A percentile compares a stretch with the other conserved stretches of the same genome.
These are phyloP conservation scores for Pestalotiopsis sp. DNA, from an alignment of 2,329 filamentous ascomycete species.

Conservation along the genomic window DNA sequence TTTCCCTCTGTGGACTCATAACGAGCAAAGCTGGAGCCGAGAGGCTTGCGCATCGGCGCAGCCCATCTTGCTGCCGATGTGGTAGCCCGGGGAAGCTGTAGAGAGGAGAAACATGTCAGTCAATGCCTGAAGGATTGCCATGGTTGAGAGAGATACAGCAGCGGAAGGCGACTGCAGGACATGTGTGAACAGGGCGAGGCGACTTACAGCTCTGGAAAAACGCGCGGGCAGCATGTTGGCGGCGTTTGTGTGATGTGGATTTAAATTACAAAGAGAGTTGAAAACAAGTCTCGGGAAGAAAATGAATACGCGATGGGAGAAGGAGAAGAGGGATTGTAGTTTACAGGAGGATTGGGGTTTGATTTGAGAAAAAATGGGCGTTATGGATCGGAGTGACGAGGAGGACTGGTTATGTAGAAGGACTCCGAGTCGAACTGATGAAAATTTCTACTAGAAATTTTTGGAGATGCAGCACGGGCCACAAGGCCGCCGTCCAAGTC, in stretches of 20 bases:
- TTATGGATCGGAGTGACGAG: constrained; percentile 27
- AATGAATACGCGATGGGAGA: constrained; percentile 36
- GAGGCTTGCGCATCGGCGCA: constrained; percentile 68
- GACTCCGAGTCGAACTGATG: background rate
- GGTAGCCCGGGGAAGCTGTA: constrained; percentile 77
- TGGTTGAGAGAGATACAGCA: background rate
- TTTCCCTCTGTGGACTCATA: constrained; percentile 83
- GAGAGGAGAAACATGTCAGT: constrained; percentile 18
- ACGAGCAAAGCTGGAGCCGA: constrained; percentile 74
- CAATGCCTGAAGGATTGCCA: background rate
- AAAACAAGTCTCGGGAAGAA: constrained; percentile 27
- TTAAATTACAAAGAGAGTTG: constrained; percentile 27
- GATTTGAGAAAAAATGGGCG: background rate
- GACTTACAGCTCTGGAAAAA: constrained; percentile 75
- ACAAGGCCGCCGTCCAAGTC: background rate
- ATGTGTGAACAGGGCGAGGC: background rate
- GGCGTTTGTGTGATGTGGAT: constrained; percentile 30
- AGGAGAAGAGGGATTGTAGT: constrained; percentile 24
- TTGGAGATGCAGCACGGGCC: constrained; percentile 12
- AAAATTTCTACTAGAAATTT: constrained; percentile 14
- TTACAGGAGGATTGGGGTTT: constrained; percentile 27
- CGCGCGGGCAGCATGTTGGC: constrained; percentile 73
- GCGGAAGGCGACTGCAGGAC: background rate
- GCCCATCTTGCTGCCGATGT: constrained; percentile 70
- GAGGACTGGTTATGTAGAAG: constrained; percentile 16